Base-by-base conservation (phyloP, 2,329 filamentous ascomycete genomes). In the Mollisia scopiformis region DNA sequence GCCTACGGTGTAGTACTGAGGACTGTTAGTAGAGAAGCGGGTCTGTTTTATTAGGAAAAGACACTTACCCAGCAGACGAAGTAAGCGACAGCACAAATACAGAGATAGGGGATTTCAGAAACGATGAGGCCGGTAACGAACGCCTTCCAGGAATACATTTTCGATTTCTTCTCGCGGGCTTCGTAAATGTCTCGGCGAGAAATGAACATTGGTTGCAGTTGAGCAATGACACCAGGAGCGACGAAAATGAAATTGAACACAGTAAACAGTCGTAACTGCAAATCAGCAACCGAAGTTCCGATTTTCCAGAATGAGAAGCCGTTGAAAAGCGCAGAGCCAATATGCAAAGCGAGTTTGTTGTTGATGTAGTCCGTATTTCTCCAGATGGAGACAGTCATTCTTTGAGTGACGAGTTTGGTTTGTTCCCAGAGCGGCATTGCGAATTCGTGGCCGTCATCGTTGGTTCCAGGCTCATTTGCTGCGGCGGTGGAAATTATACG, bases 161-260 rank as follows among this genome's bases (percentile, higher is more conserved):
- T 86, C 16, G 79, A 81, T 74, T 86, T 86, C 68, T 84, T 85
- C 75, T 87, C 84, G 16, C 84, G 78, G 0, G 79, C 77, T 67
- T 87, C 83, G 58, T 84, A 87, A 49, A 87, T 83, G 64, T 85
- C 80, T 1, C 84, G 78, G 23, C 81, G 79, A 31, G 81, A 77
- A 64, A 86, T 76, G 69, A 87, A 87, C 30, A 86, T 77, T 0
- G 84, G 84, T 70, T 86, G 83, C 39, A 86, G 78, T 69, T 87
- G 84, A 25, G 82, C 81, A 66, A 87, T 78, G 51, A 84, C 80
- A 58, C 84, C 83, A 0, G 83, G 84, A 0, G 84, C 82, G 43
- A 88, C 82, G 63, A 87, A 87, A 61, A 86, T 84, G 72, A 87
- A 87, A 69, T 86, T 84, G 76, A 88, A 87, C 51, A 87, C 76